Evolutionary conservation across 495 filamentous ascomycete species (phyloP).

Genomic region (Podospora anserina): DNA sequence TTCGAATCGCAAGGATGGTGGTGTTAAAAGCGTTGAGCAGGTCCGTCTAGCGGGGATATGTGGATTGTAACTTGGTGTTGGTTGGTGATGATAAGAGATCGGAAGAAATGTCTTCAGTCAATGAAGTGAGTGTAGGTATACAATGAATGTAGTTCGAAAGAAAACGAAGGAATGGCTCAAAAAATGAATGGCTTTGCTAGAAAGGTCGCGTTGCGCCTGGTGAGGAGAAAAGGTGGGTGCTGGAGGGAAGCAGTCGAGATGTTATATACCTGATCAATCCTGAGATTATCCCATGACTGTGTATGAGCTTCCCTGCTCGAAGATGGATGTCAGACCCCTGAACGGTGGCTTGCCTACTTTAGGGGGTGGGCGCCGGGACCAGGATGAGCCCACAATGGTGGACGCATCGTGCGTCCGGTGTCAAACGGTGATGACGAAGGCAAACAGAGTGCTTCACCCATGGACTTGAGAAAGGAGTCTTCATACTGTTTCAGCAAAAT

Average conservation of each 20-base stretch:
- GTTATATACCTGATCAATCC: slow-evolving; percentile 14
- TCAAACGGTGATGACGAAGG: slow-evolving; percentile 9
- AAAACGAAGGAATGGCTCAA: slow-evolving; percentile 20
- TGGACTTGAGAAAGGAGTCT: background rate
- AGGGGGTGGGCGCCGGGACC: slow-evolving; percentile 3
- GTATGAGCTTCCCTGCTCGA: background rate
- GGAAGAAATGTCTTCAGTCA: slow-evolving; percentile 32
- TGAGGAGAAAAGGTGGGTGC: slow-evolving; percentile 11
- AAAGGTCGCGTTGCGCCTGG: slow-evolving; percentile 24
- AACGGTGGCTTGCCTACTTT: slow-evolving; percentile 2
- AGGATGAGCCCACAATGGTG: slow-evolving; percentile 8
- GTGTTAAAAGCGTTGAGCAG: slow-evolving; percentile 10
- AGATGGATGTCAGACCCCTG: slow-evolving; percentile 2
- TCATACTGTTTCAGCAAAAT: slow-evolving; percentile 26
- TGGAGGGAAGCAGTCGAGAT: slow-evolving; percentile 1
- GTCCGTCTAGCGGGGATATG: slow-evolving; percentile 29
- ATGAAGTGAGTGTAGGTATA: slow-evolving; percentile 28
- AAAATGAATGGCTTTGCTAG: slow-evolving; percentile 21
- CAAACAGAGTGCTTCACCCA: background rate
- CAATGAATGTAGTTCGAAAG: slow-evolving; percentile 15
- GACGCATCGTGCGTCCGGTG: background rate
- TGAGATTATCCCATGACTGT: background rate
- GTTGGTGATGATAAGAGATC: slow-evolving; percentile 2
- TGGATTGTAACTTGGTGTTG: slow-evolving; percentile 9
- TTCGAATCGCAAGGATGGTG: background rate